phyloP scores from a whole-genome alignment of 768 basidiomycete genomes.

The Leccinum variicolor region DNA sequence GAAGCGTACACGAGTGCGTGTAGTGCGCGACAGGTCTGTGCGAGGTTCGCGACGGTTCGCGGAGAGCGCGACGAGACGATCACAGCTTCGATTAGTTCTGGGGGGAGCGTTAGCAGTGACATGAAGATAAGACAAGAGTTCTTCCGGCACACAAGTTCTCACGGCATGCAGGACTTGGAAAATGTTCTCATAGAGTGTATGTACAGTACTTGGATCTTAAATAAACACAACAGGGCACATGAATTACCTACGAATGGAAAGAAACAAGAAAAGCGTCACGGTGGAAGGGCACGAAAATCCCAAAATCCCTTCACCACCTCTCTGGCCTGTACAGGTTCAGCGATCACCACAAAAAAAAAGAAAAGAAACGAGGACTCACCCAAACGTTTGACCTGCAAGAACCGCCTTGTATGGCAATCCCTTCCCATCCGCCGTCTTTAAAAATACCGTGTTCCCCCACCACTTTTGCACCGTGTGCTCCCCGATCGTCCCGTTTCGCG shows the following conservation, averaged over 20 bases:
- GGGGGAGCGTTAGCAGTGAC: slow-evolving; percentile 28
- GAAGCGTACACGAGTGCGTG: slow-evolving; percentile 34
- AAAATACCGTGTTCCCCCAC: slow-evolving; percentile 64
- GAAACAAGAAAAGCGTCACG: no score
- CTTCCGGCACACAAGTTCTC: not conserved
- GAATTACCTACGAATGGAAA: not conserved
- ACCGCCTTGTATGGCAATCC: slow-evolving; percentile 11
- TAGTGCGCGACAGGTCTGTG: slow-evolving; percentile 36
- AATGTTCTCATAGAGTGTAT: no score
- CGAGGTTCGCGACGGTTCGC: slow-evolving; percentile 33
- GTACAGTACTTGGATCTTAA: no score
- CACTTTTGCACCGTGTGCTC: slow-evolving; percentile 48
- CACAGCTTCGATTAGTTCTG: slow-evolving; percentile 41
- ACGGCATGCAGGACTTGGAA: not conserved
- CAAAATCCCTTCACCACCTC: slow-evolving; percentile 5
- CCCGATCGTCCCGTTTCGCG: slow-evolving; percentile 58
- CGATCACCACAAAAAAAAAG: no score
- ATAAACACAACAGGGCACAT: not conserved
- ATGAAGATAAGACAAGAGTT: not conserved
- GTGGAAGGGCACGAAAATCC: no score
- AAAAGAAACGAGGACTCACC: slow-evolving; percentile 15
- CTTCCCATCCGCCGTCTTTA: slow-evolving; percentile 20
- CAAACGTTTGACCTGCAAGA: slow-evolving; percentile 21
- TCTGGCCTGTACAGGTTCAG: slow-evolving; percentile 8
- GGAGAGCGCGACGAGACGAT: slow-evolving; percentile 28